Base-by-base conservation (phyloP, 1,284 basidiomycete genomes). In the Apiotrichum siamense region DNA sequence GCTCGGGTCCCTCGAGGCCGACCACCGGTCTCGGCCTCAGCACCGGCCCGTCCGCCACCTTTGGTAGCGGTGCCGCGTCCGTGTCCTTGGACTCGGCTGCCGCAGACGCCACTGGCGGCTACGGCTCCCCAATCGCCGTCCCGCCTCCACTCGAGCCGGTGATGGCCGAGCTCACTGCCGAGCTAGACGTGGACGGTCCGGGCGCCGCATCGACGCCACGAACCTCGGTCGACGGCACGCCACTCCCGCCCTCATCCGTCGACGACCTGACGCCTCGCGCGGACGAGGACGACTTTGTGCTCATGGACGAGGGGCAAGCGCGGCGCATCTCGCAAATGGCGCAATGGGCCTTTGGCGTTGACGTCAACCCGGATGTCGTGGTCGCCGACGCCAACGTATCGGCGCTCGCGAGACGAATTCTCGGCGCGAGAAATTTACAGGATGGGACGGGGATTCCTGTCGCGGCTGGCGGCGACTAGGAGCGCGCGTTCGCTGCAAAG, bases 361-460 rank as follows among this genome's bases (percentile, higher is more conserved):
- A 97, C 64, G 84, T 93, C 63, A 84, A 84, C 5, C 81, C 84
- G 15, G 88, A 96, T 62, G 91, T 98, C 20, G 80, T 98, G 37
- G 78, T 97, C 39, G 93, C 91, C 1, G 90, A 96, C 65, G 91
- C 94, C 17, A 97, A 98, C 73, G 74, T 97, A 58, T 80, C 80
- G 17, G 79, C 84, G 35, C 76, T 98, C 56, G 84, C 91, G 6
- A 84, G 85, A 61, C 79, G 90, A 62, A 87, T 97, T 57, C 74
- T 94, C 52, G 81, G 87, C 20, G 88, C 89, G 13, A 85, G 84
- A 65, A 82, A 86, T 39, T 54, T 75, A 50, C 47, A 59, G 4
- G 47, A 49, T 12, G 50, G 47, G 39, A 41, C 39, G 20, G 32
- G 7, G 32, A n/a, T n/a, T n/a, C n/a, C n/a, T n/a, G n/a, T 13